Evolutionary conservation across 1,284 basidiomycete genomes (phyloP), one percentile per base, ranked within the genome.

Genomic region (Apiotrichum laibachii): DNA sequence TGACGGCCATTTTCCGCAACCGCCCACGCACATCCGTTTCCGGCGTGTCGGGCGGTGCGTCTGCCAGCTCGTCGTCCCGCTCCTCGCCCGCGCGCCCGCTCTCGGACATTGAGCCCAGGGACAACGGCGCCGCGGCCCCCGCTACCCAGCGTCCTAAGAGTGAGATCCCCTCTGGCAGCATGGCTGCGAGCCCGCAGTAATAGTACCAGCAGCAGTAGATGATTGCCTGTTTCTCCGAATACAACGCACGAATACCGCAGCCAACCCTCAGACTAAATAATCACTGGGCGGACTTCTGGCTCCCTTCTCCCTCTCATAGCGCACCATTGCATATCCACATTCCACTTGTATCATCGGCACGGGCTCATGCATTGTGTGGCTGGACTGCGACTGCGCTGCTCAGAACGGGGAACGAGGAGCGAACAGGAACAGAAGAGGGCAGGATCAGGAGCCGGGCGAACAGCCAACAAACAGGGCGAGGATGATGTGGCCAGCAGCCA

Each of bases 1-100:
- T 69, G 56, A 77, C 74, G 59, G 68, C 69, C n/a, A 53, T 77
- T 15, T 77, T 77, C 55, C 52, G 39, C n/a, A 43, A 52, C 43
- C 22, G 48, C 12, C 34, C 50, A 39, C 46, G 54, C 31, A 50
- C 5, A 18, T 55, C 54, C 35, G 39, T 35, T 13, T 10, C 33
- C 35, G 37, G 35, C 13, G 26, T 31, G 26, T 7, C 26, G 26
- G 9, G 49, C 49, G 37, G 12, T 19, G 22, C 9, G 45, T 39
- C 34, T 6, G 46, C 47, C 9, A 9, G 33, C 18, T 49, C 47
- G 18, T 35, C 33, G 15, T 39, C 35, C 3, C 49, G 49, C 35
- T 50, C 49, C 5, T 37, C 40, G 18, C 51, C 51, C 9, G 39
- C 22, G 18, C 51, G 51, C 19, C 51, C 51, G 7, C 43, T 53